A percentile compares a stretch with the other conserved stretches of the same genome.
Evolutionary conservation across 768 basidiomycete species (phyloP).

Genomic region (Sporobolomyces roseus): DNA sequence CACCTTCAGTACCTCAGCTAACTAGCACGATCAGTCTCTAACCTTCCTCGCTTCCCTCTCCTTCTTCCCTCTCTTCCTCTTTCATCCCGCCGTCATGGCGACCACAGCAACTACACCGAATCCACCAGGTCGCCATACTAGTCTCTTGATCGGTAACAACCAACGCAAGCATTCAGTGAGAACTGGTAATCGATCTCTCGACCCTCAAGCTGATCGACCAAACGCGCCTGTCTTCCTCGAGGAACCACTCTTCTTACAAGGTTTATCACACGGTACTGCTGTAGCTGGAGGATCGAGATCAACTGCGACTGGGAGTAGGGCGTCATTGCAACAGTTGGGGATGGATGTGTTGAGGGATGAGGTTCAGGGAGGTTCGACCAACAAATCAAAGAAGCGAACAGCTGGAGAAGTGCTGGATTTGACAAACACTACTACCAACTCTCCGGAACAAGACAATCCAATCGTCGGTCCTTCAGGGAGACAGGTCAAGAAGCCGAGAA

Average conservation of each 20-base stretch:
- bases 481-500: conserved; percentile 1
- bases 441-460: background rate
- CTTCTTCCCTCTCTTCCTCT: background rate
- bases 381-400: conserved; percentile 10
- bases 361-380: background rate
- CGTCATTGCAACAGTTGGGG: background rate
- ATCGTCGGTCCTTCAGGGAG: background rate
- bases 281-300: background rate
- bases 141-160: conserved; percentile 13
- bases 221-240: conserved; percentile 24
- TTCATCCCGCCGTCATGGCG: conserved; percentile 1
- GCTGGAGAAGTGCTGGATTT: conserved; percentile 6
- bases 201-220: too few relatives aligned
- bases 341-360: background rate
- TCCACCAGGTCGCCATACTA: background rate
- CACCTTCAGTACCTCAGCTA: background rate
- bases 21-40: background rate
- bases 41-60: background rate
- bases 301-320: background rate
- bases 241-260: conserved; percentile 15
- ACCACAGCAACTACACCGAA: conserved; percentile 10
- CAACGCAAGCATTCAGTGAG: conserved; percentile 17
- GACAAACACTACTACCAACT: conserved; percentile 6
- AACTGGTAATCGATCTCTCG: conserved; percentile 2
- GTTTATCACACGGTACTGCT: conserved; percentile 6